phyloP scores from a whole-genome alignment of 1,139 yeast species.

The Yamadazyma trypodendri region DNA sequence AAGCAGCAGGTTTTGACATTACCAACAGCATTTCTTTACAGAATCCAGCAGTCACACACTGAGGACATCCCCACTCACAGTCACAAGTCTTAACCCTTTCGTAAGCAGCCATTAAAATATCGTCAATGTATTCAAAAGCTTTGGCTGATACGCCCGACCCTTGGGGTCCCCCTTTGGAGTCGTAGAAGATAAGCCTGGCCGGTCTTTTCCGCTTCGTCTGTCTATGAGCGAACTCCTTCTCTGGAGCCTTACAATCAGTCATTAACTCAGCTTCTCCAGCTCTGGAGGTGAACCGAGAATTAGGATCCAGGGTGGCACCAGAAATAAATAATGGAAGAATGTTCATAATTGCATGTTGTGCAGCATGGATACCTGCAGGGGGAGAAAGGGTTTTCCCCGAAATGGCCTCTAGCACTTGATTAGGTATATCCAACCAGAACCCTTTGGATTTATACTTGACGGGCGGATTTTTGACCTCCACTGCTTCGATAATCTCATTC shows the following conservation, averaged over 20 bases:
- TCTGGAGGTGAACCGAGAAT: slow-evolving; percentile 49
- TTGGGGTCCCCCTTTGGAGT: slow-evolving; percentile 71
- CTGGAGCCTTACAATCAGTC: slow-evolving; percentile 97
- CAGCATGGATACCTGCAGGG: slow-evolving; percentile 96
- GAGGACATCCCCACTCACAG: slow-evolving; percentile 88
- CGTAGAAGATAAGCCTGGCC: slow-evolving; percentile 80
- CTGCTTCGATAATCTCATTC: slow-evolving; percentile 81
- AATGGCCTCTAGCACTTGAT: slow-evolving; percentile 56
- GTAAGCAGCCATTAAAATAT: slow-evolving; percentile 59
- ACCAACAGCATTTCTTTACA: slow-evolving; percentile 84
- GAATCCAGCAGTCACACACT: slow-evolving; percentile 73
- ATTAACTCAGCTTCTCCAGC: slow-evolving; percentile 63
- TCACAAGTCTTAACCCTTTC: slow-evolving; percentile 61
- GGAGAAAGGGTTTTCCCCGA: slow-evolving; percentile 56
- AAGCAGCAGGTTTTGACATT: slow-evolving; percentile 82
- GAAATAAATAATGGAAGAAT: slow-evolving; percentile 60
- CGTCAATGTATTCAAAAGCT: slow-evolving; percentile 75
- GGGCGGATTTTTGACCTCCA: slow-evolving; percentile 91
- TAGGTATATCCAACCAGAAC: slow-evolving; percentile 86
- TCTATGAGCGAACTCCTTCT: slow-evolving; percentile 81
- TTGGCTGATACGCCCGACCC: slow-evolving; percentile 81
- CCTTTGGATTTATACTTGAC: slow-evolving; percentile 69
- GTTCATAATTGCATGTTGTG: slow-evolving; percentile 85
- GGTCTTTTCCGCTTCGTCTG: slow-evolving; percentile 74
- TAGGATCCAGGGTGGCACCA: slow-evolving; percentile 38